Base-by-base conservation (phyloP, 2,329 filamentous ascomycete species). In the Chalaropsis thielavioides region DNA sequence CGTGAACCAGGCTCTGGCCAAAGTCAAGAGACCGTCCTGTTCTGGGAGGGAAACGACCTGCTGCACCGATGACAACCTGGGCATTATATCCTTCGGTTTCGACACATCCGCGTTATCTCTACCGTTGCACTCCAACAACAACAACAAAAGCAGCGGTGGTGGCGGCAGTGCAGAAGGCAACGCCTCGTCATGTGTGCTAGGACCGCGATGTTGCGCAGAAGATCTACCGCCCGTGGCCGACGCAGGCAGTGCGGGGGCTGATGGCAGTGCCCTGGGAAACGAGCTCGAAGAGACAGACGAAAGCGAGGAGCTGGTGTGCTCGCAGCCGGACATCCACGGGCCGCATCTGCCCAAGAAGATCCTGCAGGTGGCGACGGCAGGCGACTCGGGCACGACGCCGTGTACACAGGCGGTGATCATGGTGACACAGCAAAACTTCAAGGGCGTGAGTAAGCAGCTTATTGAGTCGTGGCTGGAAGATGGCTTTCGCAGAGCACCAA, bases 381-480 rank as follows among this genome's bases (percentile, higher is more conserved):
- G 19, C 31, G 40, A 58, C 7, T 58, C 62, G 24, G 65, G 65
- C n/a, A 75, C 73, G 2, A 73, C 72, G 0, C 69, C 69, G 3
- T 75, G 74, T 64, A 68, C 68, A 1, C 71, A 72, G 22, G 74
- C 74, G 4, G 74, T 72, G 49, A 65, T 69, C 1, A 70, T 75
- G 46, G 71, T 75, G 24, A 62, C 69, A 43, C 69, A 74, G 66
- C 71, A 72, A 51, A 74, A 74, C 61, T 71, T 70, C 66, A 69
- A 69, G 43, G 71, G 71, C 8, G 60, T 73, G 19, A 70, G 68
- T 11, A 49, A 58, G 5, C 22, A 31, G 19, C 60, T 61, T 19
- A 68, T 73, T n/a, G 65, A 64, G 41, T 56, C 61, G 15, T 73
- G 69, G 70, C 67, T 74, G 10, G 67, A 69, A 56, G 66, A 67